A percentile compares a stretch with the other conserved stretches of the same genome.
Evolutionary conservation across 2,329 filamentous ascomycete species (phyloP).

Genomic region (Dactylellina cionopaga): DNA sequence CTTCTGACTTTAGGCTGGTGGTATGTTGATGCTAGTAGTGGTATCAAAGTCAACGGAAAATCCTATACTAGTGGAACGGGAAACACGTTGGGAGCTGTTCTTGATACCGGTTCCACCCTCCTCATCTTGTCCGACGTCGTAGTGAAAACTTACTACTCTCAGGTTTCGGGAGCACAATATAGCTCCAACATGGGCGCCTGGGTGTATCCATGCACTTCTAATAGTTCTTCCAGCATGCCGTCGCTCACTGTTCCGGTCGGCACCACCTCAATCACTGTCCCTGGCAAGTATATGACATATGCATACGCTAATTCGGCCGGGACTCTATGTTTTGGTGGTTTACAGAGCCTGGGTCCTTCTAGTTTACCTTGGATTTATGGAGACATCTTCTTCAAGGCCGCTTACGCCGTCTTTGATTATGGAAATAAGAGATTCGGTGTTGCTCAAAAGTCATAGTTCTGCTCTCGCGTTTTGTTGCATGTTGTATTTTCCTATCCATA

Average conservation of each 20-base stretch:
- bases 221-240: constrained; percentile 59
- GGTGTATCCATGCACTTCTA: constrained; percentile 60
- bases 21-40: constrained; percentile 25
- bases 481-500: not conserved
- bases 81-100: constrained; percentile 29
- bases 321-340: constrained; percentile 59
- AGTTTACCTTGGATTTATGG: constrained; percentile 69
- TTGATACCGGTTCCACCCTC: constrained; percentile 63
- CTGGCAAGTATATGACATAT: constrained; percentile 61
- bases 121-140: constrained; percentile 60
- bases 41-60: constrained; percentile 41
- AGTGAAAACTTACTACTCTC: constrained; percentile 62
- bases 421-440: constrained; percentile 73
- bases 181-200: constrained; percentile 59
- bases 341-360: constrained; percentile 57
- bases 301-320: constrained; percentile 53
- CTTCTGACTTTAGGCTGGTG: constrained; percentile 30
- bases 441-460: constrained; percentile 30
- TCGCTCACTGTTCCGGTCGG: constrained; percentile 59
- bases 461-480: not conserved
- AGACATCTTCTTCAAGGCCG: constrained; percentile 87
- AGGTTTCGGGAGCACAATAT: constrained; percentile 60
- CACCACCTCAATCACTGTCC: constrained; percentile 58
- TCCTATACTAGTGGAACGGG: not conserved
- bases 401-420: constrained; percentile 86